phyloP scores from a whole-genome alignment of 192 early-diverging fungal species.

The Nowakowskiella sp. region DNA sequence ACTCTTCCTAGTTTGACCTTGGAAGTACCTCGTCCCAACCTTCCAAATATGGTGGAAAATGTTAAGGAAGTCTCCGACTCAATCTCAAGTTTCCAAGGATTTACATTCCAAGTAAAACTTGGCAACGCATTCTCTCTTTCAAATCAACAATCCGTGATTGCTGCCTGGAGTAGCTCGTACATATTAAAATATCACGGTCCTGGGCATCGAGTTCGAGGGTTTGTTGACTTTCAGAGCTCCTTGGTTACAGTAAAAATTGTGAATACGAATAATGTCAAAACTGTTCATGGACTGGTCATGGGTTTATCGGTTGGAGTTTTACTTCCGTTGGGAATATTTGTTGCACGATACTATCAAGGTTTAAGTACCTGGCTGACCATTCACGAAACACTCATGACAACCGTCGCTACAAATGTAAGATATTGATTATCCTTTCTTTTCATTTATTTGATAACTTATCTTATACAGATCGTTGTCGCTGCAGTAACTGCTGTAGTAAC shows the following conservation, averaged over 20 bases:
- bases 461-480: constrained; percentile 18
- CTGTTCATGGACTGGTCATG: constrained; percentile 26
- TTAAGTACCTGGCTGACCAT: constrained; percentile 18
- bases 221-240: constrained; percentile 21
- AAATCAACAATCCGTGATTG: constrained; percentile 9
- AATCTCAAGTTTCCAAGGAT: neutral
- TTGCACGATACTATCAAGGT: constrained; percentile 13
- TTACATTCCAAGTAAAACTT: neutral
- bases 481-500: constrained; percentile 24
- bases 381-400: constrained; percentile 20
- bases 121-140: neutral
- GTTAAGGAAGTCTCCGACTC: no score
- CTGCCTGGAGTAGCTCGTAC: constrained; percentile 15
- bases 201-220: constrained; percentile 4
- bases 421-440: constrained; percentile 3
- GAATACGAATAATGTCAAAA: constrained; percentile 9
- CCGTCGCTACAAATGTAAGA: constrained; percentile 22
- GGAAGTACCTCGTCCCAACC: no score
- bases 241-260: neutral
- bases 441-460: constrained; percentile 4
- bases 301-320: constrained; percentile 22
- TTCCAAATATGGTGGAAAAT: no score
- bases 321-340: constrained; percentile 28
- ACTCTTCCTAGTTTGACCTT: no score
- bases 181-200: constrained; percentile 19